A percentile compares a stretch with the other conserved stretches of the same genome.
These are phyloP conservation scores for Colletotrichum ledebouriae DNA, from an alignment of 2,329 filamentous ascomycete species.

Conservation along the genomic window DNA sequence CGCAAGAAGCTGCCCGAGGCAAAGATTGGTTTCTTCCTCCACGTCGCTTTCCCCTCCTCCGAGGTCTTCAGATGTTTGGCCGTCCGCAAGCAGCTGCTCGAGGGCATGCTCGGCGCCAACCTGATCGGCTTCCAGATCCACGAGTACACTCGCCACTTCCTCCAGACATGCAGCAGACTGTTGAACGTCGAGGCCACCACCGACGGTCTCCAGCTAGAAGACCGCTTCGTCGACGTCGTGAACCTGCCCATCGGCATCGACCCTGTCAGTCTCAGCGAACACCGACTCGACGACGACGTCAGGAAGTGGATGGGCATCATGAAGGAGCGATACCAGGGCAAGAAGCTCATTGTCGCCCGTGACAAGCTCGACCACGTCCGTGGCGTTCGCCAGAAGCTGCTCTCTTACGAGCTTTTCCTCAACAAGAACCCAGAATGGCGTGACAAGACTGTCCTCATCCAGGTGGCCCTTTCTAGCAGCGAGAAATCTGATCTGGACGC, in stretches of 20 bases:
- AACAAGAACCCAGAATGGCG: constrained; percentile 94
- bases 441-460: constrained; percentile 89
- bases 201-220: constrained; percentile 90
- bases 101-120: constrained; percentile 94
- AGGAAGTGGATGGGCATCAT: constrained; percentile 84
- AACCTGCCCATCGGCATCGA: constrained; percentile 93
- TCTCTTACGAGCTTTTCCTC: constrained; percentile 93
- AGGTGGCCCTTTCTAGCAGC: constrained; percentile 91
- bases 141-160: constrained; percentile 93
- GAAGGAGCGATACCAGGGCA: constrained; percentile 86
- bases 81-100: constrained; percentile 85
- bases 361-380: constrained; percentile 95
- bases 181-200: constrained; percentile 90
- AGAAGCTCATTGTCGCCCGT: constrained; percentile 90
- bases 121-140: constrained; percentile 93
- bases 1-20: constrained; percentile 92
- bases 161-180: constrained; percentile 94
- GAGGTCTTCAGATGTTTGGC: constrained; percentile 95
- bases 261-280: constrained; percentile 78
- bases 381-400: constrained; percentile 91
- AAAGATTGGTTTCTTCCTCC: constrained; percentile 95
- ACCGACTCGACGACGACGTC: constrained; percentile 80
- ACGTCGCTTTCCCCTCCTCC: constrained; percentile 95
- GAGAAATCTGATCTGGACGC: constrained; percentile 91
- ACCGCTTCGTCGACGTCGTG: constrained; percentile 91